phyloP scores from a whole-genome alignment of 2,329 filamentous ascomycete genomes.

The Fusarium sp. region DNA sequence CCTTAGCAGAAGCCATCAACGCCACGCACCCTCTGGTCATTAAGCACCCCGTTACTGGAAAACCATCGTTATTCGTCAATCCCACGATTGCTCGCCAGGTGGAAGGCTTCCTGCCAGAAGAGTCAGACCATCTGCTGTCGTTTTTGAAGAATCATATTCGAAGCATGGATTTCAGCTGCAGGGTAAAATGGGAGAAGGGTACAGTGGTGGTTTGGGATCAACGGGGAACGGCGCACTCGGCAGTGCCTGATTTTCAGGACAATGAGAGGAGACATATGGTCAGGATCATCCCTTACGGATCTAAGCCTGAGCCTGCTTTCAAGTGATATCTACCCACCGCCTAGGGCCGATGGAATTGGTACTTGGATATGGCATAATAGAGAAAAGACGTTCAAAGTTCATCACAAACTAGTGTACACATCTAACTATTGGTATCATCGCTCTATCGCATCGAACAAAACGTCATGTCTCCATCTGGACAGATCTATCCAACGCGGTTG shows the following conservation, averaged over 20 bases:
- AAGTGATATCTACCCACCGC: not conserved
- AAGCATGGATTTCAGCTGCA: constrained; percentile 50
- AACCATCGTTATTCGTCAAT: constrained; percentile 48
- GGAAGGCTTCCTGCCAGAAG: constrained; percentile 48
- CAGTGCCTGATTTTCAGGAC: constrained; percentile 49
- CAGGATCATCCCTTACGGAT: constrained; percentile 48
- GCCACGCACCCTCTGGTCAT: constrained; percentile 48
- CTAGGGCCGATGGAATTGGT: too few species aligned
- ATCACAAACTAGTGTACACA: not conserved
- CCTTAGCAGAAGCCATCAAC: constrained; percentile 47
- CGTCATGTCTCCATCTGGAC: rapidly evolving
- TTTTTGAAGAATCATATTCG: constrained; percentile 49
- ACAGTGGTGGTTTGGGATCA: constrained; percentile 51
- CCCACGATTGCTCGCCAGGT: constrained; percentile 48
- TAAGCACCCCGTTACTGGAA: constrained; percentile 47
- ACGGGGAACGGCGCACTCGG: constrained; percentile 43
- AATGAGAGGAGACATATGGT: constrained; percentile 50
- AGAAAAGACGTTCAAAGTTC: not conserved
- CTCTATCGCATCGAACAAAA: too few species aligned
- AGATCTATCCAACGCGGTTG: constrained; percentile 8
- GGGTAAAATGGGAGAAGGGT: constrained; percentile 48
- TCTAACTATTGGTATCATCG: not conserved
- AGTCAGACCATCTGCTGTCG: constrained; percentile 45
- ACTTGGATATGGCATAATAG: not conserved
- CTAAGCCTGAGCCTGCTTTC: constrained; percentile 35